Evolutionary conservation across 2,329 filamentous ascomycete genomes (phyloP).

Genomic region (Dendryphion nanum): DNA sequence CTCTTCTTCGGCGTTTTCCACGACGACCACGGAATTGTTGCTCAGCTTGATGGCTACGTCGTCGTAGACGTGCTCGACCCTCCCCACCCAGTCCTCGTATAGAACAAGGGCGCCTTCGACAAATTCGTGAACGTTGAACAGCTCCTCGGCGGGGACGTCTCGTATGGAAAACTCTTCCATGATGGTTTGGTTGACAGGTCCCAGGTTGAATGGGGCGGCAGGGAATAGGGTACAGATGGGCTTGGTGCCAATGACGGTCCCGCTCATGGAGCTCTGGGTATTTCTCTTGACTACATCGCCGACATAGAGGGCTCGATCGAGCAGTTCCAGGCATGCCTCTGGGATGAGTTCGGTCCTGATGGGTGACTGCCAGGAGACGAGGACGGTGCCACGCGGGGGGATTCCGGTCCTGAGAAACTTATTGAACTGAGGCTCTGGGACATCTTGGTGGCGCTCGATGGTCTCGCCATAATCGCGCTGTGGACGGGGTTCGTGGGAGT

Average conservation of each 20-base stretch:
- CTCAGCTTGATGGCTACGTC: conserved; percentile 52
- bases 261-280: conserved; percentile 50
- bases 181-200: conserved; percentile 18
- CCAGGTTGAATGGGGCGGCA: conserved; percentile 23
- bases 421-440: conserved; percentile 32
- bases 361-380: conserved; percentile 49
- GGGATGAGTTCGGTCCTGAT: conserved; percentile 41
- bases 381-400: conserved; percentile 53
- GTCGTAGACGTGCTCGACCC: conserved; percentile 50
- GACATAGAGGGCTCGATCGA: conserved; percentile 55
- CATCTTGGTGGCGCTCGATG: conserved; percentile 33
- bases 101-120: conserved; percentile 53
- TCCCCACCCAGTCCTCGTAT: conserved; percentile 57
- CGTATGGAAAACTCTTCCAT: conserved; percentile 37
- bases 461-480: conserved; percentile 39
- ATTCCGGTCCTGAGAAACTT: conserved; percentile 45
- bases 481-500: conserved; percentile 47
- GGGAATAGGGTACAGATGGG: conserved; percentile 47
- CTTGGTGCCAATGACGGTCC: conserved; percentile 52
- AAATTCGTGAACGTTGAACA: conserved; percentile 47
- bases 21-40: conserved; percentile 55
- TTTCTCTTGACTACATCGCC: conserved; percentile 56
- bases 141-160: conserved; percentile 45
- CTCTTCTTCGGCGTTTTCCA: conserved; percentile 45
- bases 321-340: conserved; percentile 46